Percentiles rank a stretch among this genome's conserved stretches.
phyloP scores from a whole-genome alignment of 257 asterid species.

The Solanum okadae region DNA sequence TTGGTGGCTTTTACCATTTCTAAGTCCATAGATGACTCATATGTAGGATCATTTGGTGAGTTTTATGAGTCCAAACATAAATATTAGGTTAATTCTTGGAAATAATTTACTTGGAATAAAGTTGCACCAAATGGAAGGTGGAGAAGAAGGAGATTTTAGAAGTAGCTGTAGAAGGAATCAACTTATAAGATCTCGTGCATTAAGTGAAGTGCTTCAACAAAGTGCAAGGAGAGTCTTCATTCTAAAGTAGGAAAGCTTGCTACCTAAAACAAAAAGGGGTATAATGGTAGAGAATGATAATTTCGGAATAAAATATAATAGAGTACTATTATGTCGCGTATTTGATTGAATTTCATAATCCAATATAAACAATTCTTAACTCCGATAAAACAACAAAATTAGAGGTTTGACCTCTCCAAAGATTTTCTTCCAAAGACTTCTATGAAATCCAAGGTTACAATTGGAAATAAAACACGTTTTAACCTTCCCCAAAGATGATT shows the following conservation, averaged over 20 bases:
- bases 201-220: not conserved
- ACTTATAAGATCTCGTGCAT: not conserved
- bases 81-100: not conserved
- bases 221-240: not conserved
- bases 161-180: not conserved
- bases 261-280: not conserved
- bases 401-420: not conserved
- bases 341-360: not conserved
- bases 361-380: not conserved
- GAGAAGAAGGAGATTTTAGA: not conserved
- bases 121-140: not conserved
- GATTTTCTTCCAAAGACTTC: not conserved
- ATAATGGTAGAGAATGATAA: not conserved
- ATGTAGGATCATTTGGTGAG: not conserved
- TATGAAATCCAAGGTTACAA: not conserved
- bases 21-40: not conserved
- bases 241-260: not conserved
- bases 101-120: not conserved
- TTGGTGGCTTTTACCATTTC: not conserved
- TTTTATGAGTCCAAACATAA: not conserved
- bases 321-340: not conserved
- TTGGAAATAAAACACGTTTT: not conserved
- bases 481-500: not conserved
- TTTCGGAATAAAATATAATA: not conserved
- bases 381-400: not conserved